phyloP scores from a whole-genome alignment of 2,329 filamentous ascomycete species.

The Penicillium brasilianum region DNA sequence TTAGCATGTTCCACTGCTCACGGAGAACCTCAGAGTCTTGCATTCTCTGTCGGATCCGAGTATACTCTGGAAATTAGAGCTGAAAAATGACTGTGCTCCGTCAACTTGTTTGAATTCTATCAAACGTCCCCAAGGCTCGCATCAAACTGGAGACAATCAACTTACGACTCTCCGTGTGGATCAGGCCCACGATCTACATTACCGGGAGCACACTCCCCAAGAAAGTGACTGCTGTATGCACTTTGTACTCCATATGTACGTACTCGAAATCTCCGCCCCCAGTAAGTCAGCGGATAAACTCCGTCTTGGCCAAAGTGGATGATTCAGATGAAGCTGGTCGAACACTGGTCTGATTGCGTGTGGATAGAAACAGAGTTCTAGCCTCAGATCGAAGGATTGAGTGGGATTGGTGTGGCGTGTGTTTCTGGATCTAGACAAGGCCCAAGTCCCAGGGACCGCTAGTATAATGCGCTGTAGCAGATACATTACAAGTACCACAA shows the following conservation, averaged over 20 bases:
- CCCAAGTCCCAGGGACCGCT: background rate
- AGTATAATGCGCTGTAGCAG: background rate
- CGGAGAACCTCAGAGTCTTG: too few relatives aligned
- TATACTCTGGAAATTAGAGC: background rate
- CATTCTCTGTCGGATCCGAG: background rate
- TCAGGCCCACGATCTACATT: constrained; percentile 6
- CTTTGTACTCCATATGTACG: background rate
- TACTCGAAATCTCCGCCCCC: background rate
- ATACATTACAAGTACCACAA: too few relatives aligned
- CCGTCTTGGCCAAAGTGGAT: background rate
- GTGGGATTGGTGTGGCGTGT: constrained; percentile 14
- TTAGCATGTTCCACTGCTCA: background rate
- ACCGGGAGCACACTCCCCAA: background rate
- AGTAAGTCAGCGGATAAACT: background rate
- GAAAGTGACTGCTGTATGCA: background rate
- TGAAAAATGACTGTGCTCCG: background rate
- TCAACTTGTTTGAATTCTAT: background rate
- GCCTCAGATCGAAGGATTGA: constrained; percentile 9
- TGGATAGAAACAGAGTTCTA: background rate
- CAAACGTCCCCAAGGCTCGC: background rate
- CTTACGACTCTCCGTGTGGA: background rate
- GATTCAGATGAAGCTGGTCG: background rate
- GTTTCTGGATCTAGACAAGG: constrained; percentile 14
- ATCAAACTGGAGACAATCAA: constrained; percentile 1
- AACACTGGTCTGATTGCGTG: background rate